phyloP scores from a whole-genome alignment of 805 yeast species.

The Suhomyces xylopsoci region DNA sequence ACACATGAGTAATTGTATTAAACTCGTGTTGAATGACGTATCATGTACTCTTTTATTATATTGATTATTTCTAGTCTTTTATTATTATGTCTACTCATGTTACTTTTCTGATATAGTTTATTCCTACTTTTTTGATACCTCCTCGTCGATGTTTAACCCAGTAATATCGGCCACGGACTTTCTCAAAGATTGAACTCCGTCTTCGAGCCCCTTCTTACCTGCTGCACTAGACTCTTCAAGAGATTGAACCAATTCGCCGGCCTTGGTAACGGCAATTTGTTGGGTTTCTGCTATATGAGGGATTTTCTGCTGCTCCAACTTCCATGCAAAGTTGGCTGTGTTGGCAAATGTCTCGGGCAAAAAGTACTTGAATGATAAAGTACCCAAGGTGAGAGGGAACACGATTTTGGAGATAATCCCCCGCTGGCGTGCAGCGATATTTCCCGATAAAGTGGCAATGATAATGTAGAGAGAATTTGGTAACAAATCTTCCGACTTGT shows the following conservation, averaged over 20 bases:
- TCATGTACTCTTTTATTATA: too few relatives aligned
- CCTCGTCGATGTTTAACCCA: constrained; percentile 67
- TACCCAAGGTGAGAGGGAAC: constrained; percentile 60
- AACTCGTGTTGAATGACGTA: too few relatives aligned
- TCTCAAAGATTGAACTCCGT: constrained; percentile 38
- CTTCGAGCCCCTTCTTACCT: constrained; percentile 36
- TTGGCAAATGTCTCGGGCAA: constrained; percentile 71
- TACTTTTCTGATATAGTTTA: too few relatives aligned
- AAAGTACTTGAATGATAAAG: constrained; percentile 62
- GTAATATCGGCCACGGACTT: constrained; percentile 51
- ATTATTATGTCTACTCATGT: too few relatives aligned
- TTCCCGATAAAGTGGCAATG: constrained; percentile 69
- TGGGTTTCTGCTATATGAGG: constrained; percentile 69
- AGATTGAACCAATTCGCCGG: constrained; percentile 42
- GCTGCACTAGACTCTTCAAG: constrained; percentile 43
- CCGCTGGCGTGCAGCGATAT: constrained; percentile 67
- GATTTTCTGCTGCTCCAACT: constrained; percentile 54
- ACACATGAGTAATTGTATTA: too few relatives aligned
- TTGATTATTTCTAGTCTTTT: too few relatives aligned
- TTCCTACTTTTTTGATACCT: constrained; percentile 45
- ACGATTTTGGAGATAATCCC: constrained; percentile 51
- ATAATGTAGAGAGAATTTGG: constrained; percentile 69
- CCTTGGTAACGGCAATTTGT: constrained; percentile 42
- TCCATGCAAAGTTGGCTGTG: constrained; percentile 55
- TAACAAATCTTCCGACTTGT: constrained; percentile 61